Conservation (phyloP, 2,329 filamentous ascomycete species). For the Pseudogymnoascus sp. region DNA sequence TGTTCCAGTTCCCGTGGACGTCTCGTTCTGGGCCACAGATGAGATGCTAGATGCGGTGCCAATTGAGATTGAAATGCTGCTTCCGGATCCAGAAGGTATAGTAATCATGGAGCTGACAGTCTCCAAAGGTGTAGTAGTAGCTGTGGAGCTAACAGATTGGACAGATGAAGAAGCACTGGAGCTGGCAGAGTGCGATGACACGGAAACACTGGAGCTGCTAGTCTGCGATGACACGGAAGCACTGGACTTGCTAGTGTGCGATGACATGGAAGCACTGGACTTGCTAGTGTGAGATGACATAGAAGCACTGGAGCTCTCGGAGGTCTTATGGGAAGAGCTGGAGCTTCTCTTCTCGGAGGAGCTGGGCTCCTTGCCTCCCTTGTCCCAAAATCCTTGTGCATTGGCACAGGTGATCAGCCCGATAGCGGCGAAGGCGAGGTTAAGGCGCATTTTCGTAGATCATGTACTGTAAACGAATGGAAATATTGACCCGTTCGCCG, state of each 20-base stretch:
- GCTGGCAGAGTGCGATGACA: not conserved
- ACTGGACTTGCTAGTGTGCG: not conserved
- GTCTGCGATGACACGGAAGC: not conserved
- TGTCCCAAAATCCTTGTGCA: not conserved
- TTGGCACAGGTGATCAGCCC: not conserved
- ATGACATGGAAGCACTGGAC: not conserved
- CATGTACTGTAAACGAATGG: conserved; percentile 1
- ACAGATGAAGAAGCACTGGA: not conserved
- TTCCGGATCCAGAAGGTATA: not conserved
- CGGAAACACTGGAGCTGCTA: not conserved
- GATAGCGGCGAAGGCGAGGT: not conserved
- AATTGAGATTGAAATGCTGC: not conserved
- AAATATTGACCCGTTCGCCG: conserved; percentile 1
- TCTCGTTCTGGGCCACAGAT: not conserved
- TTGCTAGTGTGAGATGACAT: not conserved
- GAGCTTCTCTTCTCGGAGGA: not conserved
- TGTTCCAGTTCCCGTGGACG: not conserved
- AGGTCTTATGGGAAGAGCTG: not conserved
- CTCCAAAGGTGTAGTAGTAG: not conserved
- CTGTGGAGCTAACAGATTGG: not conserved
- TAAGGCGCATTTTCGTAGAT: conserved; percentile 8
- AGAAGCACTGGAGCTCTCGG: not conserved
- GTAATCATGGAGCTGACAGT: not conserved
- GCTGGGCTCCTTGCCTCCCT: not conserved
- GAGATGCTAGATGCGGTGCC: not conserved